A percentile compares a stretch with the other conserved stretches of the same genome.
Evolutionary conservation across 2,329 filamentous ascomycete genomes (phyloP).

Genomic region (Cylindrodendrum hubeiense): DNA sequence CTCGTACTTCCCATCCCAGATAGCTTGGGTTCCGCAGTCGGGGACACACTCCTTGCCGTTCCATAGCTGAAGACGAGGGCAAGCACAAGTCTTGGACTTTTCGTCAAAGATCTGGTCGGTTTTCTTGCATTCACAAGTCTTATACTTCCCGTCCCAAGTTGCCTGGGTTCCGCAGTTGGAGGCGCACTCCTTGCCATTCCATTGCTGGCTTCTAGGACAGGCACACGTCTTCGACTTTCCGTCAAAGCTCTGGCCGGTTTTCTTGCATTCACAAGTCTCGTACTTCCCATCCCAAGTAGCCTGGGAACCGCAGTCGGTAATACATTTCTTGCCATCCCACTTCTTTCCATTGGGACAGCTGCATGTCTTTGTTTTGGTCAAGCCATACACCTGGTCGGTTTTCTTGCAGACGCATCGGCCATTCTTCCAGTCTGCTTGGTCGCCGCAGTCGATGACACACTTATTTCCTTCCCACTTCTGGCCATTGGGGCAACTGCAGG

Average conservation of each 20-base stretch:
- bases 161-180: neutral
- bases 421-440: neutral
- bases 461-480: neutral
- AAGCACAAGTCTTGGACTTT: neutral
- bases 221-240: neutral
- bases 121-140: neutral
- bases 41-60: neutral
- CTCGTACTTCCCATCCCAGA: neutral
- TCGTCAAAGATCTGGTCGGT: neutral
- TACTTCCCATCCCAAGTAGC: neutral
- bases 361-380: neutral
- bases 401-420: neutral
- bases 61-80: neutral
- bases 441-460: neutral
- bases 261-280: neutral
- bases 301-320: neutral
- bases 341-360: neutral
- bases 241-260: neutral
- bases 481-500: neutral
- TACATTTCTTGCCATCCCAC: neutral
- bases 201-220: neutral
- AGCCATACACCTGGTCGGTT: neutral
- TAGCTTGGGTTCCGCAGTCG: neutral
- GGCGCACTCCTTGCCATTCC: neutral
- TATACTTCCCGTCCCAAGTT: neutral